Conservation (phyloP, 306 rosid genomes). For the Medicago arabica region DNA sequence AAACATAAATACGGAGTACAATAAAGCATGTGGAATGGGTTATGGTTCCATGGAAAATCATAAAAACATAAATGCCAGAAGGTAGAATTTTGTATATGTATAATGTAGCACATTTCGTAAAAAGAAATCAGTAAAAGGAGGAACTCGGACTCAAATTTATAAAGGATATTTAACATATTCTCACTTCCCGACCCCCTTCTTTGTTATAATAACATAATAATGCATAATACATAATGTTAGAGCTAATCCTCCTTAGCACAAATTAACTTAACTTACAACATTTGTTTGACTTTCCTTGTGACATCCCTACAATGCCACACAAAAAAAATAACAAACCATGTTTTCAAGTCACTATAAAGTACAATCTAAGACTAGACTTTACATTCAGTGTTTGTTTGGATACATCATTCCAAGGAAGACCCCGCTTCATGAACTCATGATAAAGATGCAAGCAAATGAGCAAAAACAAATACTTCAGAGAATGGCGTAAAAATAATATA, state of each 20-base stretch:
- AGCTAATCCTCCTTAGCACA: background rate
- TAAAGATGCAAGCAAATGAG: background rate
- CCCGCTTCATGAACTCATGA: background rate
- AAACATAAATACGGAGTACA: background rate
- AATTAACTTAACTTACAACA: slow-evolving; percentile 6
- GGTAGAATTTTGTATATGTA: no score
- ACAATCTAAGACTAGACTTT: slow-evolving; percentile 4
- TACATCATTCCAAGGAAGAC: background rate
- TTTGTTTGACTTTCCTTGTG: background rate
- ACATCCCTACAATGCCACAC: background rate
- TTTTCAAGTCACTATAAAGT: slow-evolving; percentile 9
- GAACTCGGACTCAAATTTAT: no score
- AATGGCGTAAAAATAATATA: background rate
- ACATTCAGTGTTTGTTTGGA: slow-evolving; percentile 5
- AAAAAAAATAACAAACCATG: background rate
- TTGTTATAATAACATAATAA: background rate
- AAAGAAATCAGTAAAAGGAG: no score
- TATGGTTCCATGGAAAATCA: background rate
- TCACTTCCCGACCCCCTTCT: background rate
- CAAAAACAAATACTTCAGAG: background rate
- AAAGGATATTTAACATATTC: background rate
- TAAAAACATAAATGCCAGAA: no score
- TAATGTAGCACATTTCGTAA: no score
- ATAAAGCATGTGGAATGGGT: background rate
- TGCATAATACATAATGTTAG: background rate